phyloP scores from a whole-genome alignment of 306 rosid genomes.

The Canavalia gladiata region DNA sequence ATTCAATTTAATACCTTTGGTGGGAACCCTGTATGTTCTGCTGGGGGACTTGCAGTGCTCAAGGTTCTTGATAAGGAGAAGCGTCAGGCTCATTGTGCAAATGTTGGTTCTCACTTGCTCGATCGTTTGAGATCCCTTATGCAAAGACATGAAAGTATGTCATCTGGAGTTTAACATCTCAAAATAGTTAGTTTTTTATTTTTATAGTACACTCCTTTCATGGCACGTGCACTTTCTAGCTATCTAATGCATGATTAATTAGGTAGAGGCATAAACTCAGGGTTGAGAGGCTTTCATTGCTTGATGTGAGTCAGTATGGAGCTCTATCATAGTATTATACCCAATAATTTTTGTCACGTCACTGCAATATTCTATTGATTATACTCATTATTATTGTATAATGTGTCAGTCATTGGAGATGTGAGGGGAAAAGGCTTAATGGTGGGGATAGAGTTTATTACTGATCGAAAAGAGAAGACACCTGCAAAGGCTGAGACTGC shows the following conservation, averaged over 20 bases:
- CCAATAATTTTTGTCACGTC: constrained; percentile 35
- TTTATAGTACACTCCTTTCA: constrained; percentile 1
- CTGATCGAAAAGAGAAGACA: constrained; percentile 69
- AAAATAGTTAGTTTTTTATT: constrained; percentile 2
- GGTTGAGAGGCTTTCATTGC: constrained; percentile 9
- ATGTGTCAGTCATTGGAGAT: constrained; percentile 78
- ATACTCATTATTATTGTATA: constrained; percentile 29
- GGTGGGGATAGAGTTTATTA: constrained; percentile 83
- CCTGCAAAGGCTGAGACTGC: constrained; percentile 89
- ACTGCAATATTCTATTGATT: constrained; percentile 38
- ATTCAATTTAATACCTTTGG: constrained; percentile 86
- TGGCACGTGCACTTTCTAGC: neutral
- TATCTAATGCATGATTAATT: constrained; percentile 12
- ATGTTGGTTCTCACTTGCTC: constrained; percentile 84
- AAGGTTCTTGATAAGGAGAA: constrained; percentile 86
- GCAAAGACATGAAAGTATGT: constrained; percentile 76
- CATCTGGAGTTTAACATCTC: constrained; percentile 35
- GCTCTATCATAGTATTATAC: neutral
- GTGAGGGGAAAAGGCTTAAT: constrained; percentile 90
- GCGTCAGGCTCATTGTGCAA: constrained; percentile 82
- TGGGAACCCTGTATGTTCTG: constrained; percentile 95
- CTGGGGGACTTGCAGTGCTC: constrained; percentile 92
- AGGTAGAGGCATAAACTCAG: neutral
- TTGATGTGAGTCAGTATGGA: neutral
- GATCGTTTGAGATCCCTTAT: constrained; percentile 77